These are phyloP conservation scores for Brassica carinata DNA, from an alignment of 345 rosid genomes.

Conservation along the genomic window DNA sequence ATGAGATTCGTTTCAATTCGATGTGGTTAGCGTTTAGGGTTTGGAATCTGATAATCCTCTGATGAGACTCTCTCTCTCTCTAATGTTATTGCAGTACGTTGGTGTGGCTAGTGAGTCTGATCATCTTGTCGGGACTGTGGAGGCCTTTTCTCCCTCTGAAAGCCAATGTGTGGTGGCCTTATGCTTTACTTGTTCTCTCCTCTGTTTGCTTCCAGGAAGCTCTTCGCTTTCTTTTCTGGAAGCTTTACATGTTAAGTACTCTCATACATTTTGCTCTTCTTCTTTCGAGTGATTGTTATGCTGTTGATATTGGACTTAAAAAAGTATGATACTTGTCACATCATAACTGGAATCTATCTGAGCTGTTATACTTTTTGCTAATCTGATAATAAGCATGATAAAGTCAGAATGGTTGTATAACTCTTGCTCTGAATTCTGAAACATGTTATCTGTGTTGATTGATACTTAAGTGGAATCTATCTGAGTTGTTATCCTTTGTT, in stretches of 20 bases:
- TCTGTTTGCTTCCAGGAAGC: constrained; percentile 89
- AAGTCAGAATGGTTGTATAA: no score
- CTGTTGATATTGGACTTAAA: no score
- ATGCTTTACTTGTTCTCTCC: constrained; percentile 67
- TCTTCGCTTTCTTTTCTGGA: constrained; percentile 91
- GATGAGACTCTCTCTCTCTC: neutral
- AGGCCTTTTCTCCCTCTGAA: constrained; percentile 89
- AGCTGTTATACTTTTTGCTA: no score
- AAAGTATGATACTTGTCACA: no score
- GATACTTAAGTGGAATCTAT: no score
- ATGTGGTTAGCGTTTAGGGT: neutral
- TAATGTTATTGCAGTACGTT: constrained; percentile 60
- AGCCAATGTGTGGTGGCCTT: constrained; percentile 77
- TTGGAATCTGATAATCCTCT: neutral
- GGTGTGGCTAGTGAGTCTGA: constrained; percentile 87
- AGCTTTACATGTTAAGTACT: constrained; percentile 66
- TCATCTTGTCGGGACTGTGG: constrained; percentile 83
- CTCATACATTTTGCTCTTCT: neutral
- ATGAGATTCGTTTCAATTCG: neutral
- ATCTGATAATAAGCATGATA: no score
- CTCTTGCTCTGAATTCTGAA: no score
- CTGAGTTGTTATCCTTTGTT: no score
- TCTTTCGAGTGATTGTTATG: neutral
- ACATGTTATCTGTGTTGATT: no score
- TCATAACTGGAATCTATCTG: no score